These are phyloP conservation scores for Fagopyrum homotropicum DNA, from an alignment of 148 eudicot species.

Conservation along the genomic window DNA sequence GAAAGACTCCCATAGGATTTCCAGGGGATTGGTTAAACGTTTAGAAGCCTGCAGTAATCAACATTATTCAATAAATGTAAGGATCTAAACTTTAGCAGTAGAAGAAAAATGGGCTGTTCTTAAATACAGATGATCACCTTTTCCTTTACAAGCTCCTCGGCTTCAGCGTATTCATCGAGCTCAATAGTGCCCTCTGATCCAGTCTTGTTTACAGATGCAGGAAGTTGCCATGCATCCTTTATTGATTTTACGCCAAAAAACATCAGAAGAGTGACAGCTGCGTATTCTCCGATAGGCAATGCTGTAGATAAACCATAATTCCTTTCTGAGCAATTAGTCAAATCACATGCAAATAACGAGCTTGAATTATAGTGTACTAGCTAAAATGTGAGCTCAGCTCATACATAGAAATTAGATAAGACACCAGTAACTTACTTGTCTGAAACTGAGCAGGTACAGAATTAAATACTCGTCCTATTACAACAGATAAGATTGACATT, in stretches of 20 bases:
- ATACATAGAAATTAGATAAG: background rate
- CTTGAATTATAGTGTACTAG: background rate
- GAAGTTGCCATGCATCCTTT: conserved; percentile 97
- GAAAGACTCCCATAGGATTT: conserved; percentile 89
- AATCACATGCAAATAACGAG: background rate
- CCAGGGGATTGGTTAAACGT: conserved; percentile 69
- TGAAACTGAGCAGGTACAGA: conserved; percentile 99
- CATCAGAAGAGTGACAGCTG: conserved; percentile 81
- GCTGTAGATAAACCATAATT: conserved; percentile 38
- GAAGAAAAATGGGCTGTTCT: background rate
- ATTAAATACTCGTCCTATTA: conserved; percentile 83
- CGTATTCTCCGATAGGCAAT: conserved; percentile 92
- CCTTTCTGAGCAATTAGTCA: background rate
- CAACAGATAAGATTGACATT: conserved; percentile 74
- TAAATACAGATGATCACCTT: conserved; percentile 32
- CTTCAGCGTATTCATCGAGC: conserved; percentile 79
- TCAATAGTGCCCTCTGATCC: conserved; percentile 43
- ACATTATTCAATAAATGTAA: background rate
- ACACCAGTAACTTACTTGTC: conserved; percentile 54
- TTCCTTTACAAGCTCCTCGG: conserved; percentile 96
- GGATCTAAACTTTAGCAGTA: background rate
- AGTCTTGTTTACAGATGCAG: conserved; percentile 38
- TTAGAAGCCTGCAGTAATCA: conserved; percentile 51
- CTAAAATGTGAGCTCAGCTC: background rate
- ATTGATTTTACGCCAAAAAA: conserved; percentile 92